Conservation (phyloP, 345 rosid species). For the Xanthoceras sorbifolium region DNA sequence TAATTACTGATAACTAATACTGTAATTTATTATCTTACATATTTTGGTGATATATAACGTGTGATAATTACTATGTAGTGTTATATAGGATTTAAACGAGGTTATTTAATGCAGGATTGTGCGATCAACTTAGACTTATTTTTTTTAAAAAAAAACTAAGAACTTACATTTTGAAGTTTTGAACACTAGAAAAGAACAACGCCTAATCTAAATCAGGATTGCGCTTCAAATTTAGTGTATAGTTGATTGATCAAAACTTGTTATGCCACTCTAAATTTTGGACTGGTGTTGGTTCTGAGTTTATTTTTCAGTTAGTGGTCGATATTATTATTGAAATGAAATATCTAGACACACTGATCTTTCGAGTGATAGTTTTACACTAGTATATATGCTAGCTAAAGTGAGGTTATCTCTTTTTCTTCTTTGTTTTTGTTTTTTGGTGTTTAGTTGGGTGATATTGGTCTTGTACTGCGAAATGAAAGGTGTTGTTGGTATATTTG, state of each 20-base stretch:
- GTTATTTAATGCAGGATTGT: background rate
- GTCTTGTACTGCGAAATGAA: background rate
- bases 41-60: background rate
- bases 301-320: background rate
- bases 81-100: background rate
- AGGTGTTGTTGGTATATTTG: too few relatives aligned
- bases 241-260: too few relatives aligned
- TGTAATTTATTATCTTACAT: background rate
- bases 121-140: background rate
- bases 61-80: background rate
- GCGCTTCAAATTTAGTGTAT: background rate
- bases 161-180: too few relatives aligned
- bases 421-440: too few relatives aligned
- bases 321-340: too few relatives aligned
- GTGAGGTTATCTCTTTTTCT: background rate
- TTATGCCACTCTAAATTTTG: too few relatives aligned
- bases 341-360: too few relatives aligned
- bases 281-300: background rate
- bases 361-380: background rate
- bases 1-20: background rate
- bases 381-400: background rate
- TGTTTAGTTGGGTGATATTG: background rate
- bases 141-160: too few relatives aligned
- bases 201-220: background rate
- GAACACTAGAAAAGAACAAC: too few relatives aligned